A percentile compares a stretch with the other conserved stretches of the same genome.
Conservation (phyloP, 2,329 filamentous ascomycete species). For the Beauveria sp. region DNA sequence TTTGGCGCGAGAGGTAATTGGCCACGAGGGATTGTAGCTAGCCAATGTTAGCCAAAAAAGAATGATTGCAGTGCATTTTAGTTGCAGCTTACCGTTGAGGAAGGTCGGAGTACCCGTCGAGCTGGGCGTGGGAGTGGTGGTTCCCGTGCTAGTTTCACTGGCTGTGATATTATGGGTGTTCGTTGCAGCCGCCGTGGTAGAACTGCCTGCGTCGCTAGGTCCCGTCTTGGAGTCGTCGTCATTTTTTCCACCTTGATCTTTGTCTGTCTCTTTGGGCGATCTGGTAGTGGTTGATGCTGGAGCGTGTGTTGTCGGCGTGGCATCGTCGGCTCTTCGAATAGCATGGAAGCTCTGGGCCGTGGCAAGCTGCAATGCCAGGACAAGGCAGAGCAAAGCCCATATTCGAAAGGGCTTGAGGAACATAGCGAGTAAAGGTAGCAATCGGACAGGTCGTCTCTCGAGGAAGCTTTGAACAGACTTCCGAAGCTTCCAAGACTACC, state of each 20-base stretch:
- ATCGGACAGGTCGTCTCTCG: not conserved
- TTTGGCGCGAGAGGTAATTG: conserved; percentile 63
- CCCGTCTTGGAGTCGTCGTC: not conserved
- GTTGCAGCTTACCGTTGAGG: conserved; percentile 26
- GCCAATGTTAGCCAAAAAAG: not conserved
- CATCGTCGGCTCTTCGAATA: conserved; percentile 23
- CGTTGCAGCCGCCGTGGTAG: not conserved
- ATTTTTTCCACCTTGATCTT: not conserved
- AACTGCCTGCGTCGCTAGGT: not conserved
- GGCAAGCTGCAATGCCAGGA: conserved; percentile 30
- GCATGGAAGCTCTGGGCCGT: conserved; percentile 26
- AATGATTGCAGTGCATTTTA: not conserved
- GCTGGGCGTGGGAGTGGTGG: conserved; percentile 13
- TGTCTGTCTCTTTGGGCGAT: conserved; percentile 15
- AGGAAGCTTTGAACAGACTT: not conserved
- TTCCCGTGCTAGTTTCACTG: conserved; percentile 8
- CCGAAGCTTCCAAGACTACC: not conserved
- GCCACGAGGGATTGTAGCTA: conserved; percentile 40
- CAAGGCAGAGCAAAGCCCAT: conserved; percentile 32
- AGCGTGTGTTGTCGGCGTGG: not conserved
- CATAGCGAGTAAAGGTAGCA: conserved; percentile 22
- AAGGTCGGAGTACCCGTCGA: conserved; percentile 23
- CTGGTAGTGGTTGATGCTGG: conserved; percentile 14
- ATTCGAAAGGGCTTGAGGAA: conserved; percentile 24
- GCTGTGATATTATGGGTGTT: not conserved